Evolutionary conservation across 1,139 yeast genomes (phyloP).

Genomic region (Geotrichum candidum): DNA sequence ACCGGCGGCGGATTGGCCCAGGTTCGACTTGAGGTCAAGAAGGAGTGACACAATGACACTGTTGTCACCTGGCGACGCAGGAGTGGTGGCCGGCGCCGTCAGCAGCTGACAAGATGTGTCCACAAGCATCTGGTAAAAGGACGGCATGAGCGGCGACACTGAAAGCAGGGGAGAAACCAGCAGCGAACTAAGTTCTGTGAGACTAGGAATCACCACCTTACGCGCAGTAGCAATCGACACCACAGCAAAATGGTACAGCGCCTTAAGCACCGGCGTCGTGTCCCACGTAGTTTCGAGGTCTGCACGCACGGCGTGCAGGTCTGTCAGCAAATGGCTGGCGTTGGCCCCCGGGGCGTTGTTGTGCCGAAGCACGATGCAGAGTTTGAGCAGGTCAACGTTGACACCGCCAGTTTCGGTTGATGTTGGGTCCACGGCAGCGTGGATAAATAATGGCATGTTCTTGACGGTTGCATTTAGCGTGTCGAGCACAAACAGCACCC

Average conservation of each 20-base stretch:
- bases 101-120: not conserved
- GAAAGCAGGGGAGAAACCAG: slow-evolving; percentile 28
- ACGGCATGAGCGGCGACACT: slow-evolving; percentile 27
- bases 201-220: slow-evolving; percentile 13
- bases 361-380: slow-evolving; percentile 23
- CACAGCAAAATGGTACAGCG: slow-evolving; percentile 27
- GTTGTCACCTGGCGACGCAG: not conserved
- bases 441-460: slow-evolving; percentile 23
- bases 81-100: not conserved
- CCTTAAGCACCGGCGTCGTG: slow-evolving; percentile 30
- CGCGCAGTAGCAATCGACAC: not conserved
- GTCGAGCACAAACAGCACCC: slow-evolving; percentile 32
- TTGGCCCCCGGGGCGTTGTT: not conserved
- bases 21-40: not conserved
- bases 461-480: slow-evolving; percentile 27
- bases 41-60: not conserved
- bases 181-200: slow-evolving; percentile 19
- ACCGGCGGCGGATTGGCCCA: not conserved
- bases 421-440: not conserved
- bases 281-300: slow-evolving; percentile 28
- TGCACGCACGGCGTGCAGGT: slow-evolving; percentile 20
- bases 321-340: not conserved
- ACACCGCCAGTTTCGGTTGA: slow-evolving; percentile 20
- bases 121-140: not conserved
- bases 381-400: slow-evolving; percentile 22